phyloP scores from a whole-genome alignment of 2,329 filamentous ascomycete species.

The Diaporthe vexans region DNA sequence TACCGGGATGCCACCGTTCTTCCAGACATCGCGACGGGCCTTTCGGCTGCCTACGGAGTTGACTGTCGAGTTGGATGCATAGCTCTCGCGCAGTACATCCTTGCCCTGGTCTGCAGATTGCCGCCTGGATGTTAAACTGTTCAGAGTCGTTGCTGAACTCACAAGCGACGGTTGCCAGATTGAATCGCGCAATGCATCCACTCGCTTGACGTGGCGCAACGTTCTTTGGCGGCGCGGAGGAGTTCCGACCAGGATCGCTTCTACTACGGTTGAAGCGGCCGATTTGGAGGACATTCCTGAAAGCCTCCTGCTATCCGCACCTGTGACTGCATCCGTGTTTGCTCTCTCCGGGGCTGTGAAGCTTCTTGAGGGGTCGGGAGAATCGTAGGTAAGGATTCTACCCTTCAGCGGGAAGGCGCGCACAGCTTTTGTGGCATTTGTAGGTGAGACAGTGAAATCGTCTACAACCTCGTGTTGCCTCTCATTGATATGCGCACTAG shows the following conservation, averaged over 20 bases:
- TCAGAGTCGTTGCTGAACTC: constrained; percentile 58
- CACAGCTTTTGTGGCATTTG: constrained; percentile 65
- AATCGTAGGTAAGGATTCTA: constrained; percentile 54
- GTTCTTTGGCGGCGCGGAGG: constrained; percentile 64
- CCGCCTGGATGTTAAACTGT: constrained; percentile 36
- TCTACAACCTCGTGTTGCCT: constrained; percentile 59
- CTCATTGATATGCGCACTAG: constrained; percentile 47
- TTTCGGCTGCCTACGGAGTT: constrained; percentile 67
- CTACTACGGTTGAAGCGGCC: constrained; percentile 68
- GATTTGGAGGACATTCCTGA: constrained; percentile 70
- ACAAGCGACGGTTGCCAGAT: constrained; percentile 56
- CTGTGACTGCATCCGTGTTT: constrained; percentile 51
- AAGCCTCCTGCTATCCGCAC: constrained; percentile 61
- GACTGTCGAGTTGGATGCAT: constrained; percentile 62
- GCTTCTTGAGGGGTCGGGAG: constrained; percentile 51
- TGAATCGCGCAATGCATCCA: constrained; percentile 64
- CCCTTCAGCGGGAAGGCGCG: constrained; percentile 63
- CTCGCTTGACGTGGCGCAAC: constrained; percentile 73
- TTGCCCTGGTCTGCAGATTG: constrained; percentile 45
- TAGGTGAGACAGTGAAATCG: constrained; percentile 62
- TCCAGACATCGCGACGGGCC: constrained; percentile 71
- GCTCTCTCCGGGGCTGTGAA: constrained; percentile 47
- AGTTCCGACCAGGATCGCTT: constrained; percentile 69
- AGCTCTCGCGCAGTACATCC: constrained; percentile 57
- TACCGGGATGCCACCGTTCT: constrained; percentile 72